phyloP scores from a whole-genome alignment of 1,284 basidiomycete genomes.

The Ustilago nuda region DNA sequence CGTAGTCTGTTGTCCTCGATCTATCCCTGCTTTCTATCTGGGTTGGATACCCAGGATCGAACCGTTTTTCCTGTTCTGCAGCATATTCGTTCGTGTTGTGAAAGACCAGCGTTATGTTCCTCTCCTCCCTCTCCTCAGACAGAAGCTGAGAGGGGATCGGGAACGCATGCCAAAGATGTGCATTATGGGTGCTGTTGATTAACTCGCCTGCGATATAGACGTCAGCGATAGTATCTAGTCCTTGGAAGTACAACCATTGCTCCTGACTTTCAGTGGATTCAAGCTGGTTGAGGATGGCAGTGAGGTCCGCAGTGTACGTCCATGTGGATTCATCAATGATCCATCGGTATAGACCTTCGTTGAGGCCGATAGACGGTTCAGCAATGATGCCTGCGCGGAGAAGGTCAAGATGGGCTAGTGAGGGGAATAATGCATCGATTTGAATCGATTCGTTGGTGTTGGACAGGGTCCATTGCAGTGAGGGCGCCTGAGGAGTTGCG shows the following conservation, averaged over 20 bases:
- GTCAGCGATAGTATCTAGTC: conserved; percentile 75
- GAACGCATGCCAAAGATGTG: conserved; percentile 75
- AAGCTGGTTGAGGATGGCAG: conserved; percentile 69
- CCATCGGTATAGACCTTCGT: conserved; percentile 76
- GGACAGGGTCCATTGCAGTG: conserved; percentile 72
- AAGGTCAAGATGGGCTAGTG: conserved; percentile 75
- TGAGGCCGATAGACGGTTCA: conserved; percentile 74
- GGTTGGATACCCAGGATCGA: conserved; percentile 37
- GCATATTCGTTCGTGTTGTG: conserved; percentile 26
- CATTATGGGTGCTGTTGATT: conserved; percentile 75
- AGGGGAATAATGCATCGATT: conserved; percentile 74
- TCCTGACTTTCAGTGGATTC: conserved; percentile 46
- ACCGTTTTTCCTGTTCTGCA: conserved; percentile 12
- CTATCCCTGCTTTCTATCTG: conserved; percentile 20
- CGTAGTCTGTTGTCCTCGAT: conserved; percentile 35
- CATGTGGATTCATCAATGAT: conserved; percentile 74
- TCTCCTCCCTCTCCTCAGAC: neutral
- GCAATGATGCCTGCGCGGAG: conserved; percentile 74
- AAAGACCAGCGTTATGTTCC: conserved; percentile 50
- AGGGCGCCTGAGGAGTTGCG: neutral
- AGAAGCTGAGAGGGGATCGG: conserved; percentile 63
- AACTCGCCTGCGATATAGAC: conserved; percentile 74
- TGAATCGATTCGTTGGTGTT: conserved; percentile 74
- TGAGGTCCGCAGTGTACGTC: conserved; percentile 75
- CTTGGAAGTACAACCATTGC: conserved; percentile 75